Evolutionary conservation across 768 basidiomycete species (phyloP).

Genomic region (Kwoniella mangroviensis): DNA sequence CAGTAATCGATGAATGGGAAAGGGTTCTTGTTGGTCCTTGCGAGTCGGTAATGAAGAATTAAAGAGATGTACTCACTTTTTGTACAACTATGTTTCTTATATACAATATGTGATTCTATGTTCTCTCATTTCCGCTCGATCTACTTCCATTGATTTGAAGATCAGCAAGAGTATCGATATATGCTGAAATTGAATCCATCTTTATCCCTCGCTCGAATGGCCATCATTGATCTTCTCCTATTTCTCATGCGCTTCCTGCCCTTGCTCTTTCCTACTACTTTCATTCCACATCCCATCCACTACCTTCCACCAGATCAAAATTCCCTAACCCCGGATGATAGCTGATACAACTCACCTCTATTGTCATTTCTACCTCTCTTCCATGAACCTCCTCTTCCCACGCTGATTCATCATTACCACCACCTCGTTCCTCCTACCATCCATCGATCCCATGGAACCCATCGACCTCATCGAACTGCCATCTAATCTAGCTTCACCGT

Average conservation of each 20-base stretch:
- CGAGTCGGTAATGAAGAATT: background rate
- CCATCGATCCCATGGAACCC: background rate
- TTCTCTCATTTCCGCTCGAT: too few species aligned
- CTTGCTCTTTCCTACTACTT: too few species aligned
- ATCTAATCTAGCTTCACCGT: conserved; percentile 25
- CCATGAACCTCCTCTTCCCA: conserved; percentile 47
- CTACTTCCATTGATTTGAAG: too few species aligned
- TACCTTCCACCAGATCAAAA: background rate
- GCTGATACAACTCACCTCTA: background rate
- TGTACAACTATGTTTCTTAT: conserved; percentile 4
- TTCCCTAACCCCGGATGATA: background rate
- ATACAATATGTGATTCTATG: conserved; percentile 5
- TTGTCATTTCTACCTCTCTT: conserved; percentile 35
- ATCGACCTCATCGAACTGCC: background rate
- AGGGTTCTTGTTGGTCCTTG: background rate
- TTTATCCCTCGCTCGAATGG: too few species aligned
- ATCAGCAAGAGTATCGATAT: too few species aligned
- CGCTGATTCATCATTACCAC: conserved; percentile 57
- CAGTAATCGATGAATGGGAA: background rate
- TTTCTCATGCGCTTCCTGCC: too few species aligned
- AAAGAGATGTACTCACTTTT: background rate
- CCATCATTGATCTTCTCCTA: too few species aligned
- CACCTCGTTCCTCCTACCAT: conserved; percentile 36
- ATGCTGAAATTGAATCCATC: too few species aligned
- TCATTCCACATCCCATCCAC: too few species aligned